Conservation (phyloP, 768 basidiomycete genomes). For the Paxillus ammoniavirescens region DNA sequence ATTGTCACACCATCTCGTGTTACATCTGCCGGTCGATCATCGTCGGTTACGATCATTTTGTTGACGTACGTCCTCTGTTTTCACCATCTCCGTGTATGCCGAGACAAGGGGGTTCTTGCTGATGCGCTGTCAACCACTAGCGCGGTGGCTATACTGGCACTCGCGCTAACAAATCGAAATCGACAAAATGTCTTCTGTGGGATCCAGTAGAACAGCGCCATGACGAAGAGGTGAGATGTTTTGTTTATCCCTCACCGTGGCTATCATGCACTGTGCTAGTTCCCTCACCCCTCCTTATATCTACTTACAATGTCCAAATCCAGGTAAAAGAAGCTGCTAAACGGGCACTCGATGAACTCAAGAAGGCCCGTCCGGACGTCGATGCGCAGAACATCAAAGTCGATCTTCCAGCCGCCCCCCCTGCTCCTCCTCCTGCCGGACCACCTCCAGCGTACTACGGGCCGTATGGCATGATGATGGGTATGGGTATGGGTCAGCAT, state of each 20-base stretch:
- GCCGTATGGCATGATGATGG: background rate
- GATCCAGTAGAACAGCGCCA: slow-evolving; percentile 66
- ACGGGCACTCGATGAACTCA: slow-evolving; percentile 61
- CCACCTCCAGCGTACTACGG: background rate
- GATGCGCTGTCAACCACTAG: no score
- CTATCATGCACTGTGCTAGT: no score
- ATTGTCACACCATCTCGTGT: slow-evolving; percentile 74
- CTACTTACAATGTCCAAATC: background rate
- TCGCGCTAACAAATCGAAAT: background rate
- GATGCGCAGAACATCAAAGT: slow-evolving; percentile 59
- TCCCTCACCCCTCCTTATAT: background rate
- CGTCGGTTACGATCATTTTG: slow-evolving; percentile 75
- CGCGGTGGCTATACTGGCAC: background rate
- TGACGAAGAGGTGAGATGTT: slow-evolving; percentile 53
- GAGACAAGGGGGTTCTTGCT: no score
- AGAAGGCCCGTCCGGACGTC: slow-evolving; percentile 59
- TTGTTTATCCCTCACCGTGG: no score
- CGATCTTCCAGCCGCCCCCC: slow-evolving; percentile 47
- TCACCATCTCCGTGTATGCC: no score
- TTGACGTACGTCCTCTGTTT: slow-evolving; percentile 37
- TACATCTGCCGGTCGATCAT: slow-evolving; percentile 81
- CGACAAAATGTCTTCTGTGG: slow-evolving; percentile 61
- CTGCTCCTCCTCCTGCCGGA: background rate
- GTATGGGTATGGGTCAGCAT: no score
- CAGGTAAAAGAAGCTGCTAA: slow-evolving; percentile 72